phyloP scores from a whole-genome alignment of 2,329 filamentous ascomycete genomes.

The Aspergillus persii region DNA sequence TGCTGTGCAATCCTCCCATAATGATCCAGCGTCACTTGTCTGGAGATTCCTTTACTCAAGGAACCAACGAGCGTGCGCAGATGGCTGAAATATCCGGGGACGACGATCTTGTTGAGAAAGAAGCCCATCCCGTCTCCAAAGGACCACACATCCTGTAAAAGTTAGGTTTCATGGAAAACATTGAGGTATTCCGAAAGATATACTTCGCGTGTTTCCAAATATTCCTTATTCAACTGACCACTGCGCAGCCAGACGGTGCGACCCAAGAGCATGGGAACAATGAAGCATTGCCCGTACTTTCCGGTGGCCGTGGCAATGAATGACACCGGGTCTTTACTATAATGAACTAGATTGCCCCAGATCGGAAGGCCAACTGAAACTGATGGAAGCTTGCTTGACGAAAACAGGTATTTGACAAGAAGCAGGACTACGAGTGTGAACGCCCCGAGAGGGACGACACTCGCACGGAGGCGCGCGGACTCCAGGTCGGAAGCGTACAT shows the following conservation, averaged over 20 bases:
- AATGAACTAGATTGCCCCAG: neutral
- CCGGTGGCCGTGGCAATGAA: neutral
- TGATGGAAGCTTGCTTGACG: neutral
- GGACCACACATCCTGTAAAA: neutral
- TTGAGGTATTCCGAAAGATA: neutral
- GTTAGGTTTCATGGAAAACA: neutral
- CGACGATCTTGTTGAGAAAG: slow-evolving; percentile 1
- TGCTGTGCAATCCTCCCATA: neutral
- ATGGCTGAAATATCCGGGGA: slow-evolving; percentile 2
- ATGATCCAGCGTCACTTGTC: neutral
- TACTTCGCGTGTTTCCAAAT: neutral
- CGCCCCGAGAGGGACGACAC: neutral
- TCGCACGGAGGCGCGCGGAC: neutral
- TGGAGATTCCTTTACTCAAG: neutral
- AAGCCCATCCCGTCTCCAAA: slow-evolving; percentile 3
- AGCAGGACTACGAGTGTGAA: neutral
- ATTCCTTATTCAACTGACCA: neutral
- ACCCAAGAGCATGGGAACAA: neutral
- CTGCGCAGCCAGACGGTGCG: neutral
- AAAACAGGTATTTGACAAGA: neutral
- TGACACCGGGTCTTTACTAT: neutral
- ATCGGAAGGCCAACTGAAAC: neutral
- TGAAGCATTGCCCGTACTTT: neutral
- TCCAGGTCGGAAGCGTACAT: neutral
- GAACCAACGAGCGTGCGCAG: neutral